Conservation (phyloP, 1,139 yeast genomes). For the Diutina pseudorugosa region DNA sequence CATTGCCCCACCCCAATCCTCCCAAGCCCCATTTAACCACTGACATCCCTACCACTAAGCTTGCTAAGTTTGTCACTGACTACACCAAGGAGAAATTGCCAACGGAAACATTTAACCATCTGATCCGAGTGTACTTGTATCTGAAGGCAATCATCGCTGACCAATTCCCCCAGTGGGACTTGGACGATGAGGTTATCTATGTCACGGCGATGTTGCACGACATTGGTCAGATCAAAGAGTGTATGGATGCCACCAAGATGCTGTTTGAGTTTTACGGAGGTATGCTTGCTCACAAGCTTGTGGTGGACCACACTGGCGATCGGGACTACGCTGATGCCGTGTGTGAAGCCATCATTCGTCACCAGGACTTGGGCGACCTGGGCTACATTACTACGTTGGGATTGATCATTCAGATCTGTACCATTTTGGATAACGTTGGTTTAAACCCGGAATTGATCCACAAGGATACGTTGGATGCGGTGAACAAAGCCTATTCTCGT, state of each 20-base stretch:
- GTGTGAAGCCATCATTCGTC: constrained; percentile 26
- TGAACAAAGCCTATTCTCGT: constrained; percentile 17
- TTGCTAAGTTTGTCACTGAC: constrained; percentile 13
- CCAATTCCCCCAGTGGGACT: constrained; percentile 24
- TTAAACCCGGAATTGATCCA: constrained; percentile 20
- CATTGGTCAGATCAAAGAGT: constrained; percentile 24
- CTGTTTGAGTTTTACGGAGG: constrained; percentile 30
- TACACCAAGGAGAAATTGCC: constrained; percentile 19
- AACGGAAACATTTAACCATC: constrained; percentile 18
- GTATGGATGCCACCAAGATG: constrained; percentile 24
- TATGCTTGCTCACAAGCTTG: constrained; percentile 18
- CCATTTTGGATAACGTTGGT: constrained; percentile 28
- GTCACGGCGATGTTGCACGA: constrained; percentile 25
- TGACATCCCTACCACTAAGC: constrained; percentile 14
- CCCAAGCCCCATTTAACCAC: constrained; percentile 16
- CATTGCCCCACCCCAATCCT: constrained; percentile 15
- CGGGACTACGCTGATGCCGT: constrained; percentile 26
- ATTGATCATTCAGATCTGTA: constrained; percentile 22
- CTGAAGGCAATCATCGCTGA: constrained; percentile 22
- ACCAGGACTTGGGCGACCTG: constrained; percentile 24
- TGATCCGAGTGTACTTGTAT: constrained; percentile 23
- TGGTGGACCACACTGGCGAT: constrained; percentile 14
- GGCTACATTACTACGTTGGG: constrained; percentile 28
- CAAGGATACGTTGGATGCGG: constrained; percentile 17
- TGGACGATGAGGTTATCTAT: constrained; percentile 19